Evolutionary conservation across 2,329 filamentous ascomycete species (phyloP).

Genomic region (Trichothecium sympodiale): DNA sequence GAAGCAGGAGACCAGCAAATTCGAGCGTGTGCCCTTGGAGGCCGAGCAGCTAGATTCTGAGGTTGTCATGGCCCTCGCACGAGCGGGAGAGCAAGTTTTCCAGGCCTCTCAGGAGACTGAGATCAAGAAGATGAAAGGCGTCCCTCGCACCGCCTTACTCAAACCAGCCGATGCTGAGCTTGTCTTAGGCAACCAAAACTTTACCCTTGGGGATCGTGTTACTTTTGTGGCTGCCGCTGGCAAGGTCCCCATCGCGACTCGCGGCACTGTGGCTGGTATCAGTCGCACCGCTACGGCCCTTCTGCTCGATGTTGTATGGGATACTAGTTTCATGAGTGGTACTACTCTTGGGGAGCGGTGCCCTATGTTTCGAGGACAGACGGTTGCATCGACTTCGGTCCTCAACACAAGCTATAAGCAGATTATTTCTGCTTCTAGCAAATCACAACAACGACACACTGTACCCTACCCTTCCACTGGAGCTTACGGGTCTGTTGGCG

Average conservation of each 20-base stretch:
- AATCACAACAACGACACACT: constrained; percentile 37
- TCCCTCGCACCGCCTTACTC: constrained; percentile 77
- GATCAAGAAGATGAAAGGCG: constrained; percentile 62
- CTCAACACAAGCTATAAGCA: constrained; percentile 80
- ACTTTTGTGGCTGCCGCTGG: constrained; percentile 89
- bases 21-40: constrained; percentile 91
- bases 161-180: constrained; percentile 96
- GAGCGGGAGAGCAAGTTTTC: constrained; percentile 55
- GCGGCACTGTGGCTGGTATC: constrained; percentile 89
- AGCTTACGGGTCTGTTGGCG: constrained; percentile 45
- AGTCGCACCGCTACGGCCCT: constrained; percentile 76
- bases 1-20: constrained; percentile 77
- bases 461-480: constrained; percentile 38
- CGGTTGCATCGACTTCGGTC: constrained; percentile 77
- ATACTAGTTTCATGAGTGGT: constrained; percentile 92
- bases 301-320: constrained; percentile 86
- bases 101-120: constrained; percentile 40
- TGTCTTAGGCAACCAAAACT: constrained; percentile 73
- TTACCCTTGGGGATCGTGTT: constrained; percentile 77
- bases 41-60: constrained; percentile 93
- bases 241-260: constrained; percentile 84
- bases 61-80: constrained; percentile 70
- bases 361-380: constrained; percentile 87
- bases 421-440: constrained; percentile 56
- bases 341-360: constrained; percentile 85